Percentiles rank a stretch among this genome's conserved stretches.
phyloP scores from a whole-genome alignment of 495 filamentous ascomycete species.

The Penicillium parvum region DNA sequence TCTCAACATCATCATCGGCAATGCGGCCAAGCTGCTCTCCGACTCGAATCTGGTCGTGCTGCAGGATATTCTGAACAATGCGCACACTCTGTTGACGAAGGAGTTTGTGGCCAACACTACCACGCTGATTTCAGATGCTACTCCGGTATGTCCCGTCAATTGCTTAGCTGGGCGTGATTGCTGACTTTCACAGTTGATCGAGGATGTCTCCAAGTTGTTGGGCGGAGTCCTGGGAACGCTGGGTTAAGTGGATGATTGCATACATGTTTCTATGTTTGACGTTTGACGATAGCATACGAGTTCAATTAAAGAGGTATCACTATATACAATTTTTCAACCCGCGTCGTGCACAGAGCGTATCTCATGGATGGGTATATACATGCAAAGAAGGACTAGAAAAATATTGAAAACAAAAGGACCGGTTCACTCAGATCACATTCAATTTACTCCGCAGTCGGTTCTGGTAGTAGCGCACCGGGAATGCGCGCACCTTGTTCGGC shows the following conservation, averaged over 20 bases:
- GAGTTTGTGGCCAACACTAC: conserved; percentile 43
- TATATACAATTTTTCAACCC: conserved; percentile 2
- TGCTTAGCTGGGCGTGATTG: not conserved
- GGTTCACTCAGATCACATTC: conserved; percentile 20
- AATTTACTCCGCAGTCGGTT: conserved; percentile 25
- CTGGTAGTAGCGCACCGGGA: conserved; percentile 32
- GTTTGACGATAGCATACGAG: conserved; percentile 8
- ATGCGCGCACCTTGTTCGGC: conserved; percentile 28
- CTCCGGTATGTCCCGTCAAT: conserved; percentile 40
- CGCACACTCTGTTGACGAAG: conserved; percentile 28
- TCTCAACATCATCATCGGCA: conserved; percentile 36
- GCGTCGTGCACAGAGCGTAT: conserved; percentile 12
- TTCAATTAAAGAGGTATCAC: not conserved
- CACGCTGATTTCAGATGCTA: conserved; percentile 47
- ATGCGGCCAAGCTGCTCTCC: conserved; percentile 30
- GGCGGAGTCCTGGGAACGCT: conserved; percentile 27
- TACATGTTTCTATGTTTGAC: too few species aligned
- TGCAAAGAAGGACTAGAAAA: conserved; percentile 7
- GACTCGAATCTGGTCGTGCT: conserved; percentile 28
- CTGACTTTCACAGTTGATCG: conserved; percentile 22
- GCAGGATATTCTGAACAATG: conserved; percentile 31
- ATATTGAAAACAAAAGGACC: not conserved
- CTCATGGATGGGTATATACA: conserved; percentile 19
- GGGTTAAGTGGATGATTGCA: too few species aligned
- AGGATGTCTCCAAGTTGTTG: conserved; percentile 32